Evolutionary conservation across 164 flowering plant species (phyloP).

Genomic region (Vitis labrusca): DNA sequence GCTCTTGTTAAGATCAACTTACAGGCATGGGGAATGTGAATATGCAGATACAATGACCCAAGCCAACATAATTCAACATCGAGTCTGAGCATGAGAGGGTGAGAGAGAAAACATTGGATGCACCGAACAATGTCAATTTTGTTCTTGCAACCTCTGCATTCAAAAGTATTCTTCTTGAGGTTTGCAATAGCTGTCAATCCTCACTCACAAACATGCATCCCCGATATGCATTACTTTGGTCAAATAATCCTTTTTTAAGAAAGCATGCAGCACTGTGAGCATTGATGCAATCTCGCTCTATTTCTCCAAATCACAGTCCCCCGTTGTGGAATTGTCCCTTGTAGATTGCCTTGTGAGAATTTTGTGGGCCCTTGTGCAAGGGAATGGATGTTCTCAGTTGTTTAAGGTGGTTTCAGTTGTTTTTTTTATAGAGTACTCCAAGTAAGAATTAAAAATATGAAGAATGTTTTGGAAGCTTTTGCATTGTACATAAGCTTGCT

Average conservation of each 20-base stretch:
- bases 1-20: constrained; percentile 96
- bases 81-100: background rate
- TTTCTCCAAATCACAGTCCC: constrained; percentile 97
- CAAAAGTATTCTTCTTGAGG: constrained; percentile 88
- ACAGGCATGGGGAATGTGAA: constrained; percentile 91
- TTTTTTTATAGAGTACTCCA: too few relatives aligned
- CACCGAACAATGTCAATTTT: constrained; percentile 96
- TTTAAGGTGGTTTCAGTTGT: too few relatives aligned
- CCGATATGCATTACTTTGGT: constrained; percentile 94
- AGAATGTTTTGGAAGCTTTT: too few relatives aligned
- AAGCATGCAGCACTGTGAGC: constrained; percentile 96
- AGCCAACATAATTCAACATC: background rate
- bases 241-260: constrained; percentile 83
- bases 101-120: background rate
- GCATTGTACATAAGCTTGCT: constrained; percentile 63
- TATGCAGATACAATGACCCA: constrained; percentile 37
- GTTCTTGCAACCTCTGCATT: constrained; percentile 94
- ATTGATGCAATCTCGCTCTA: constrained; percentile 96
- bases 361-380: constrained; percentile 97
- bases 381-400: constrained; percentile 83
- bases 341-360: constrained; percentile 98
- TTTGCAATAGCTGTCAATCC: constrained; percentile 96
- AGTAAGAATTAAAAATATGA: too few relatives aligned
- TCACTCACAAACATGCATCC: constrained; percentile 91
- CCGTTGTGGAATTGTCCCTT: constrained; percentile 98